Evolutionary conservation across 768 basidiomycete species (phyloP).

Genomic region (Russula griseocarnosa): DNA sequence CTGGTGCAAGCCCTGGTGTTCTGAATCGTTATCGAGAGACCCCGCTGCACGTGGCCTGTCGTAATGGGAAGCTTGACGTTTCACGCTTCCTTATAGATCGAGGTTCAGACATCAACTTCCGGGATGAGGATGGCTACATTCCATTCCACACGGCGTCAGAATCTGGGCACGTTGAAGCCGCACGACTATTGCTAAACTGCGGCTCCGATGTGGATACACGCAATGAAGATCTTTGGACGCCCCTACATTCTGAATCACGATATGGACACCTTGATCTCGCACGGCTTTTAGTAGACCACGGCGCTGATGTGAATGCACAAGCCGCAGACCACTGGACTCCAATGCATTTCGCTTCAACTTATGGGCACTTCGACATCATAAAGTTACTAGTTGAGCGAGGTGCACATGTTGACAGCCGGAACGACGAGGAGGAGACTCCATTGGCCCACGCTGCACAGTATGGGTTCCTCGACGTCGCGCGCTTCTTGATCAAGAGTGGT

Average conservation of each 20-base stretch:
- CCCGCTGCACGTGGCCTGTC: background rate
- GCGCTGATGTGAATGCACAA: background rate
- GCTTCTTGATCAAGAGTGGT: background rate
- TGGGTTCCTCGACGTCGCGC: background rate
- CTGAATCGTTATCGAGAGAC: background rate
- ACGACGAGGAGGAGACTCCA: background rate
- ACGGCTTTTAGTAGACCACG: background rate
- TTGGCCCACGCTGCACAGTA: rapidly evolving
- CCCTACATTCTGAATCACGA: background rate
- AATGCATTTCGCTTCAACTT: background rate
- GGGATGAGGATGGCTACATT: background rate
- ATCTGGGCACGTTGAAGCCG: background rate
- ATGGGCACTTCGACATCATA: background rate
- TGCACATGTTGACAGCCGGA: background rate
- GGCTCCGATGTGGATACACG: background rate
- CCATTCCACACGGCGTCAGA: background rate
- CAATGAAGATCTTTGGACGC: background rate
- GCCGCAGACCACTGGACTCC: background rate
- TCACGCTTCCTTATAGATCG: background rate
- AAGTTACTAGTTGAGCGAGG: background rate
- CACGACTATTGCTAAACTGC: background rate
- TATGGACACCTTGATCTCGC: background rate
- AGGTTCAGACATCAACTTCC: background rate
- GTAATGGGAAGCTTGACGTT: background rate
- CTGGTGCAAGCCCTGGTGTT: background rate